Percentiles rank a stretch among this genome's conserved stretches.
These are phyloP conservation scores for Hypomyces rosellus DNA, from an alignment of 2,329 filamentous ascomycete genomes.

Conservation along the genomic window DNA sequence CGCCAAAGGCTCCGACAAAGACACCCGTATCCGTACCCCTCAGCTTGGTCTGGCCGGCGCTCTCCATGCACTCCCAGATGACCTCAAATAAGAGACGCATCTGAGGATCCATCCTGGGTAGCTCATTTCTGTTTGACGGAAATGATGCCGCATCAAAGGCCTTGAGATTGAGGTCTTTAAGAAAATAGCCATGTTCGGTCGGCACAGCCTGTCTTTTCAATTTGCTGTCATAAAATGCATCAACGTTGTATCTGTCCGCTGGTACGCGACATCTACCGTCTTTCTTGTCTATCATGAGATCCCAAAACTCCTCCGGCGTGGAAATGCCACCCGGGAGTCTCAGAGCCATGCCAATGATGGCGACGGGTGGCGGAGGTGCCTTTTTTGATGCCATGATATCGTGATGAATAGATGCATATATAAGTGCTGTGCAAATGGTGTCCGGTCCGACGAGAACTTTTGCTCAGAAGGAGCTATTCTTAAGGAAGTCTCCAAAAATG, in stretches of 20 bases:
- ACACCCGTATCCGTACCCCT: constrained; percentile 21
- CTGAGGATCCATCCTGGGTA: constrained; percentile 25
- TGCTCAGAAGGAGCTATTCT: no score
- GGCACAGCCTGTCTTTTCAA: constrained; percentile 7
- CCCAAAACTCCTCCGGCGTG: constrained; percentile 23
- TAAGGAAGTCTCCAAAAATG: no score
- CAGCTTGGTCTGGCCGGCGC: constrained; percentile 20
- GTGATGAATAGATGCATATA: no score
- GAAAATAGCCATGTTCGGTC: constrained; percentile 21
- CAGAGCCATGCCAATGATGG: constrained; percentile 28
- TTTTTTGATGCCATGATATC: neutral
- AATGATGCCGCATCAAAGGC: constrained; percentile 27
- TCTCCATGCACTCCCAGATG: constrained; percentile 22
- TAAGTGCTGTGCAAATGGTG: no score
- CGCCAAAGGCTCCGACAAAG: constrained; percentile 25
- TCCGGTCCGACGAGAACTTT: no score
- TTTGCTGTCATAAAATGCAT: constrained; percentile 17
- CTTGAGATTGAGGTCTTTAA: constrained; percentile 18
- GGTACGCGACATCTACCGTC: constrained; percentile 21
- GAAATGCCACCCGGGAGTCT: constrained; percentile 25
- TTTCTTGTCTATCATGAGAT: constrained; percentile 23
- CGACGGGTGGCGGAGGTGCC: constrained; percentile 19
- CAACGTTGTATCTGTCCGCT: constrained; percentile 20
- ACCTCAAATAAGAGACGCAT: constrained; percentile 23
- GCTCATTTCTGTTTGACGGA: constrained; percentile 21